Conservation (phyloP, 2,329 filamentous ascomycete species). For the Monosporascus sp. region DNA sequence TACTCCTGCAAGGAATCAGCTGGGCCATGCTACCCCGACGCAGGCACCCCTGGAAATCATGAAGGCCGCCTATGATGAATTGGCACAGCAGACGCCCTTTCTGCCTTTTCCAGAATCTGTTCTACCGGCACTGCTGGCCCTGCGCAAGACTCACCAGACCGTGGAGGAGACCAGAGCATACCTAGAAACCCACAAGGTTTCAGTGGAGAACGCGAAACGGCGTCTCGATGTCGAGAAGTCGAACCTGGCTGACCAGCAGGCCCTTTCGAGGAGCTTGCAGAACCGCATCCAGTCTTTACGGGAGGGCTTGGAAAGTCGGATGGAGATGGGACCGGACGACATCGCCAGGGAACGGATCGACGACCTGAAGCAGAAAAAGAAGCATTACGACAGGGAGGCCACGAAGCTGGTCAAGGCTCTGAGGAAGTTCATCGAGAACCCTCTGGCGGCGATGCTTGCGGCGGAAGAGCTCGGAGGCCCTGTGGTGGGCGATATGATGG, state of each 20-base stretch:
- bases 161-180: conserved; percentile 59
- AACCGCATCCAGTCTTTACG: conserved; percentile 55
- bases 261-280: conserved; percentile 45
- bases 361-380: conserved; percentile 54
- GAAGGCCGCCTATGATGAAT: conserved; percentile 59
- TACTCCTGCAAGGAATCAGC: conserved; percentile 6
- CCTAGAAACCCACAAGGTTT: conserved; percentile 39
- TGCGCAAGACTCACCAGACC: conserved; percentile 60
- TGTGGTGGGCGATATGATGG: conserved; percentile 68
- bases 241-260: conserved; percentile 48
- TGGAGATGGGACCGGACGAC: conserved; percentile 54
- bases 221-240: conserved; percentile 46
- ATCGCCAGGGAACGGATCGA: conserved; percentile 57
- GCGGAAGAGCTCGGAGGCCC: conserved; percentile 80
- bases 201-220: conserved; percentile 37
- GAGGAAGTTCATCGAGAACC: conserved; percentile 63
- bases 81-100: conserved; percentile 57
- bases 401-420: conserved; percentile 57
- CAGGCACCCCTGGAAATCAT: conserved; percentile 42
- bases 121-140: conserved; percentile 64
- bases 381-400: conserved; percentile 55
- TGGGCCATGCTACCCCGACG: conserved; percentile 13
- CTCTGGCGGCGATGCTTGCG: conserved; percentile 69
- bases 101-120: conserved; percentile 63
- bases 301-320: conserved; percentile 49